Base-by-base conservation (phyloP, 2,329 filamentous ascomycete species). In the Epichloe hybrida region DNA sequence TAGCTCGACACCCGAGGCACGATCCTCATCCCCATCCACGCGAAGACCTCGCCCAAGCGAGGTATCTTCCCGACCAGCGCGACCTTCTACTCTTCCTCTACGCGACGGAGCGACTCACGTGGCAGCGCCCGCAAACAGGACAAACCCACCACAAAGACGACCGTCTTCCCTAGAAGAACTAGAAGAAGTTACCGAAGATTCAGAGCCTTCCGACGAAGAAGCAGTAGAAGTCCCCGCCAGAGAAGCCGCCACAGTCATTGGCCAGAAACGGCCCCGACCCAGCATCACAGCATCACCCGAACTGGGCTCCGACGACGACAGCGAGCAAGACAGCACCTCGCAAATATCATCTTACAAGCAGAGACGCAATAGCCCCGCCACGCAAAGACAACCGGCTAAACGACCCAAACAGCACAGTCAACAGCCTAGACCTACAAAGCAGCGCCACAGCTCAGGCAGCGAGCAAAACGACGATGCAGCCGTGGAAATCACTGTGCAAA, bases 401-500 rank as follows among this genome's bases (percentile, higher is more conserved):
- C 53, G 40, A 44, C 36, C 27, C 44, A 51, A 36, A 45, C 48
- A 13, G 39, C 40, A 36, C 50, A 52, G 34, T 36, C 50, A 54
- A 35, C 51, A 53, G 4, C 27, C 55, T 41, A 66, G 50, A 31
- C 55, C 8, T 54, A 58, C 51, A 13, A 54, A 52, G 6, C 61
- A 59, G 46, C 52, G 37, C 57, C 60, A 56, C 55, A 59, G 54
- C 34, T 20, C 52, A 51, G 15, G 44, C 39, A 58, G 58, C 31
- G 59, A 58, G 12, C 59, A 61, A 9, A 58, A 56, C 4, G 55
- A 57, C 34, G 57, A 52, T 15, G 56, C 55, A 5, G 62, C 62
- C 2, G 67, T 83, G 42, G 74, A 78, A 5, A 72, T 84, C n/a
- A 75, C 71, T 1, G 76, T 83, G 0, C 79, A 83, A 59, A 72